phyloP scores from a whole-genome alignment of 176 grass and related monocot species.

The sorghum (Sorghum bicolor) region DNA sequence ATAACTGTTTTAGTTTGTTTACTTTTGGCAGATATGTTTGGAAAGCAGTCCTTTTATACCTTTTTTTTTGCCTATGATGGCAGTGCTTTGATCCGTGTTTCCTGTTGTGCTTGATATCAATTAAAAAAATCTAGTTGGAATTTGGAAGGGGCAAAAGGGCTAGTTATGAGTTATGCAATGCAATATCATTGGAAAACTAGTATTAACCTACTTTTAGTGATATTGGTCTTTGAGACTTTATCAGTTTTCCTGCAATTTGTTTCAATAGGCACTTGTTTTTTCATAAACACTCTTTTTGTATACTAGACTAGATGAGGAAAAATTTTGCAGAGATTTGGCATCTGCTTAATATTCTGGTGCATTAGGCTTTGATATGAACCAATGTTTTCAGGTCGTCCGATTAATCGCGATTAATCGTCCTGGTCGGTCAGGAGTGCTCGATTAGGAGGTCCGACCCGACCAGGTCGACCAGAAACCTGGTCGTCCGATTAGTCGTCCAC shows the following conservation, averaged over 20 bases:
- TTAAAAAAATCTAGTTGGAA: neutral
- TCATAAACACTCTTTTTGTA: neutral
- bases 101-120: neutral
- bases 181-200: neutral
- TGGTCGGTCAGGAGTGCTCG: no score
- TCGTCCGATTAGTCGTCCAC: no score
- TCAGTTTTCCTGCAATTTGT: neutral
- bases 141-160: neutral
- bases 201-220: neutral
- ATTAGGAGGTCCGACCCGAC: no score
- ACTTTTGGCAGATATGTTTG: neutral
- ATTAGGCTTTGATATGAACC: neutral
- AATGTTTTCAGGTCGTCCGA: no score
- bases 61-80: neutral
- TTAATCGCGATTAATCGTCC: no score
- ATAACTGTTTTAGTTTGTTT: neutral
- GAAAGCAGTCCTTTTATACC: neutral
- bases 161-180: neutral
- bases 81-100: neutral
- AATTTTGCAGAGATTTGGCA: neutral
- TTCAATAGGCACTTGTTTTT: neutral
- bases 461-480: no score
- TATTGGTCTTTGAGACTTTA: neutral
- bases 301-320: neutral
- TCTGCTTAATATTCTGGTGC: neutral